Percentiles rank a stretch among this genome's conserved stretches.
Evolutionary conservation across 208 protist species (phyloP).

Genomic region (Tritrichomonas musculus): DNA sequence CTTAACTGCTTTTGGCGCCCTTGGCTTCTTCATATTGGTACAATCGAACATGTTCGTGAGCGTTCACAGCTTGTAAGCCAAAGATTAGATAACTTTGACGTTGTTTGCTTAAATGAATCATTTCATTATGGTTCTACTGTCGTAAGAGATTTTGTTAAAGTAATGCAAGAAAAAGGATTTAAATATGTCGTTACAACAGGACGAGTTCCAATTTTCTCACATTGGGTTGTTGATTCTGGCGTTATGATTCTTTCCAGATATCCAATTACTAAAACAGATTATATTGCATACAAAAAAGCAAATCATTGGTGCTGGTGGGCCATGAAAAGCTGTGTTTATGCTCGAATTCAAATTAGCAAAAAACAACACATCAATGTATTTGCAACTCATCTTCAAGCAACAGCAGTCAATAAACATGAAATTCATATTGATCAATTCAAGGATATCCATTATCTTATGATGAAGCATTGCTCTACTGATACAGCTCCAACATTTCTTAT

Average conservation of each 20-base stretch:
- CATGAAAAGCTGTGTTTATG: neutral
- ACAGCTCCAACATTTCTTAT: neutral
- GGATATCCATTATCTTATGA: neutral
- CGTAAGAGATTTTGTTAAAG: neutral
- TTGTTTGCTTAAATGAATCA: constrained; percentile 20
- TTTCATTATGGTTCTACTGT: neutral
- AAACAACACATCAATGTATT: neutral
- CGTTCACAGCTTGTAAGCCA: neutral
- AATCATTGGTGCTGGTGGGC: neutral
- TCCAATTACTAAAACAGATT: neutral
- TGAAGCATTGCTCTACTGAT: neutral
- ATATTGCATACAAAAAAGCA: neutral
- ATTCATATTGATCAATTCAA: neutral
- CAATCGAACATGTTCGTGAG: neutral
- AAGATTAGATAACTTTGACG: neutral
- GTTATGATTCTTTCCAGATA: neutral
- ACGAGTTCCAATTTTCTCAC: neutral
- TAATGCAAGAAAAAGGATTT: neutral
- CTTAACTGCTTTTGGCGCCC: neutral
- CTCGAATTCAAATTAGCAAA: neutral
- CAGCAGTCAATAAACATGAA: neutral
- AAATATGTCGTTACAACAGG: neutral
- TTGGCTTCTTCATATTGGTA: neutral
- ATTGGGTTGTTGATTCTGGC: neutral
- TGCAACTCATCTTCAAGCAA: neutral